Evolutionary conservation across 306 rosid species (phyloP).

Genomic region (Ormosia emarginata): DNA sequence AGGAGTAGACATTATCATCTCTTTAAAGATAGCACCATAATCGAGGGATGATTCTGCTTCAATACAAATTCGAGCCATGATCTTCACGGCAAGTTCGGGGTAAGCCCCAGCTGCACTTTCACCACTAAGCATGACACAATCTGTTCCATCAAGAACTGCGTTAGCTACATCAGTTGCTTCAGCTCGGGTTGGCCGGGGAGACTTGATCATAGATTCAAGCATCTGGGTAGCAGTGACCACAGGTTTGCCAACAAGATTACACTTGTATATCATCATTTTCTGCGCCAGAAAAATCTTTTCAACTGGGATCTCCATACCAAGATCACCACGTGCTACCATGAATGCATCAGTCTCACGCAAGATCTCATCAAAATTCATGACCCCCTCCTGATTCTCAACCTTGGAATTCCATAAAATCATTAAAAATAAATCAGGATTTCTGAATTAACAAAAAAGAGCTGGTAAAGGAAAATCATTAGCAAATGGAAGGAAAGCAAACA

Average conservation of each 20-base stretch:
- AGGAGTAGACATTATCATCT: constrained; percentile 91
- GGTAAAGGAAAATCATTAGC: not conserved
- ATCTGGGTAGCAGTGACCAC: constrained; percentile 98
- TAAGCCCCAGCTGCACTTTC: constrained; percentile 97
- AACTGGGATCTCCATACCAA: constrained; percentile 98
- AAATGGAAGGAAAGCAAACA: not conserved
- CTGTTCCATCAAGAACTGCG: constrained; percentile 95
- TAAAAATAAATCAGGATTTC: constrained; percentile 4
- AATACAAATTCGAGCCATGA: constrained; percentile 87
- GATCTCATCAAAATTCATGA: constrained; percentile 89
- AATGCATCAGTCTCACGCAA: constrained; percentile 94
- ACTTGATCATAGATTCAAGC: constrained; percentile 98
- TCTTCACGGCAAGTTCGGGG: constrained; percentile 89
- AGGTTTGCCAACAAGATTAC: constrained; percentile 92
- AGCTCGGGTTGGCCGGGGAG: constrained; percentile 93
- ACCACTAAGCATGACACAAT: constrained; percentile 97
- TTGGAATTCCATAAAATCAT: constrained; percentile 27
- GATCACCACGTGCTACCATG: constrained; percentile 99
- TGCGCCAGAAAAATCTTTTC: constrained; percentile 95
- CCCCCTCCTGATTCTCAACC: constrained; percentile 99
- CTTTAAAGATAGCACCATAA: constrained; percentile 86
- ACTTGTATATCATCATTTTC: constrained; percentile 97
- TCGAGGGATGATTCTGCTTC: constrained; percentile 96
- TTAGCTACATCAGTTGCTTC: constrained; percentile 97
- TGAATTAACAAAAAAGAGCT: not conserved